Evolutionary conservation across 2,329 filamentous ascomycete species (phyloP).

Genomic region (Pyricularia grisea): DNA sequence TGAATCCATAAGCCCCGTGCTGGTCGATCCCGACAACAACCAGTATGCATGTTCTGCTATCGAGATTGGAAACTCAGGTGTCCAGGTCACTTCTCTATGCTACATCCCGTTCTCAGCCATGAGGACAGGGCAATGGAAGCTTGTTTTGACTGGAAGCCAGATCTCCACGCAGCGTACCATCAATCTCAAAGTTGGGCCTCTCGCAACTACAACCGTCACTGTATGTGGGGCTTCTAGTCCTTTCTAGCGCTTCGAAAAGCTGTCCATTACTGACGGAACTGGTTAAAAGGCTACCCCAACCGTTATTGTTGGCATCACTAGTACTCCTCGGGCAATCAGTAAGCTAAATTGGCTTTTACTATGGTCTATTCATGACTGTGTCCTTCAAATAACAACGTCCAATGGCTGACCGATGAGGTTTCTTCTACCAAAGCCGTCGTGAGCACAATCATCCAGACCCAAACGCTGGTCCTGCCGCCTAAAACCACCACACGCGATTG

Average conservation of each 20-base stretch:
- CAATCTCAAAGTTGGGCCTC: conserved; percentile 21
- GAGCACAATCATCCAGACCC: conserved; percentile 19
- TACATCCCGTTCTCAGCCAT: conserved; percentile 27
- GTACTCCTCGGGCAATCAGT: conserved; percentile 25
- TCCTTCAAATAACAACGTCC: no score
- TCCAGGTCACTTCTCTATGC: conserved; percentile 26
- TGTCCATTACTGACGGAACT: neutral
- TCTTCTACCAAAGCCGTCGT: conserved; percentile 12
- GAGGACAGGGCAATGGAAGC: conserved; percentile 25
- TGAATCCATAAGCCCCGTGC: conserved; percentile 23
- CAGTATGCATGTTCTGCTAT: conserved; percentile 26
- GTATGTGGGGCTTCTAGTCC: conserved; percentile 13
- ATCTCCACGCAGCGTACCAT: conserved; percentile 26
- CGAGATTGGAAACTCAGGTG: conserved; percentile 22
- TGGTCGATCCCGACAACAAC: conserved; percentile 21
- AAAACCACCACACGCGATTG: conserved; percentile 23
- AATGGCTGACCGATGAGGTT: no score
- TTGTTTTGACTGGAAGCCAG: conserved; percentile 23
- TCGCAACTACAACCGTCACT: conserved; percentile 22
- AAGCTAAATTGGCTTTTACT: neutral
- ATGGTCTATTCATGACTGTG: neutral
- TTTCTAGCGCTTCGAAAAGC: neutral
- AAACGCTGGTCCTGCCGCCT: conserved; percentile 23
- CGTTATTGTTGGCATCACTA: conserved; percentile 24
- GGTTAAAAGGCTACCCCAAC: conserved; percentile 24